Conservation (phyloP, 1,284 basidiomycete genomes). For the Ganoderma boninense region DNA sequence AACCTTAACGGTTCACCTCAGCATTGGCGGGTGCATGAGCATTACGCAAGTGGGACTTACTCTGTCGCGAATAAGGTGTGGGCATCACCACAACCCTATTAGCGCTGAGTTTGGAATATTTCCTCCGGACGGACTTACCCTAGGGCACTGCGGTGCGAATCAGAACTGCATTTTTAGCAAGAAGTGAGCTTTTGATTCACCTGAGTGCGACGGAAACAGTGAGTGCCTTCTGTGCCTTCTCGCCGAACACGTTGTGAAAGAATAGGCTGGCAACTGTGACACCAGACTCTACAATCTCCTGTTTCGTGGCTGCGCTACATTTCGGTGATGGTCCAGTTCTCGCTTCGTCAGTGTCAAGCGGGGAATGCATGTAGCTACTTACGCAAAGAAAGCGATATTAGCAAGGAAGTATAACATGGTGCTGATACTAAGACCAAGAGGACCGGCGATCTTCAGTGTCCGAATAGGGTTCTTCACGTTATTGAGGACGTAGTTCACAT, state of each 20-base stretch:
- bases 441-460: constrained; percentile 74
- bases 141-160: constrained; percentile 30
- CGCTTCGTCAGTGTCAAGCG: background rate
- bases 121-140: constrained; percentile 30
- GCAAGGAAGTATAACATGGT: constrained; percentile 66
- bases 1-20: constrained; percentile 26
- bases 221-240: constrained; percentile 64
- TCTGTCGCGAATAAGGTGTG: constrained; percentile 1
- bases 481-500: constrained; percentile 54
- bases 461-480: constrained; percentile 71
- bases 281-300: constrained; percentile 65
- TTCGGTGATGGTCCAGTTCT: background rate
- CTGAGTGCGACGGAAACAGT: constrained; percentile 67
- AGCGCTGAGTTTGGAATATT: background rate
- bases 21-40: background rate
- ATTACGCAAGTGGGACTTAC: constrained; percentile 48
- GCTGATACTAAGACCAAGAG: constrained; percentile 66
- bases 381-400: constrained; percentile 79
- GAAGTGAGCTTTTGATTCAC: constrained; percentile 15
- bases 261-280: constrained; percentile 73
- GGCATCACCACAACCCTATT: background rate
- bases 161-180: background rate
- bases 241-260: constrained; percentile 74
- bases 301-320: constrained; percentile 62
- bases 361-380: constrained; percentile 43